Base-by-base conservation (phyloP, 805 yeast genomes). In the Diddensiella caesifluorescens region DNA sequence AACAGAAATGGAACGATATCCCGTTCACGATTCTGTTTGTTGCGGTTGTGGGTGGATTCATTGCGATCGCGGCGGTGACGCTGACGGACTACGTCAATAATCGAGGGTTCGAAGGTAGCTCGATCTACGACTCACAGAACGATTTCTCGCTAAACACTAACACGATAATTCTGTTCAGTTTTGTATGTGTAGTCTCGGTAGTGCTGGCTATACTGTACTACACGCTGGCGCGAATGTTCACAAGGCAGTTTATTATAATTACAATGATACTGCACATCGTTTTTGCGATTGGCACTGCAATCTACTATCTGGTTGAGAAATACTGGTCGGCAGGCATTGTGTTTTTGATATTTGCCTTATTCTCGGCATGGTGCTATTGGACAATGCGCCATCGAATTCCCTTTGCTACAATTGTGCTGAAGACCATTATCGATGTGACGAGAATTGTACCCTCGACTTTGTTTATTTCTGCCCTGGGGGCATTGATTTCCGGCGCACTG, bases 271-370 rank as follows among this genome's bases (percentile, higher is more conserved):
- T 80, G 36, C 85, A 85, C 55, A 69, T 85, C 9, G 52, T 78
- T 1, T 61, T 84, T 44, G 86, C 90, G 2, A 53, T 86, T 21
- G 95, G 83, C 13, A 79, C 94, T 4, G 76, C 87, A 4, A 79
- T 88, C 51, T 80, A 76, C 62, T 84, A 83, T 56, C 70, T 88
- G 53, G 79, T 71, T 1, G 69, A 73, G 50, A 67, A 70, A 23
- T 83, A 84, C 61, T 86, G 80, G 68, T 79, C 90, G 3, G 90
- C 94, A 0, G 95, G 87, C 2, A 68, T 84, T 46, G 87, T 81
- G 27, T 82, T 80, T 50, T 63, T 83, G 48, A 70, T 80, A 1
- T 83, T 84, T 60, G 72, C 88, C 0, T 56, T 73, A 2, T 61
- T 82, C 40, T 71, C 80, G 19, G 85, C 84, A 5, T 77, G 74